phyloP scores from a whole-genome alignment of 2,329 filamentous ascomycete genomes.

The Ceratocystis lukuohia region DNA sequence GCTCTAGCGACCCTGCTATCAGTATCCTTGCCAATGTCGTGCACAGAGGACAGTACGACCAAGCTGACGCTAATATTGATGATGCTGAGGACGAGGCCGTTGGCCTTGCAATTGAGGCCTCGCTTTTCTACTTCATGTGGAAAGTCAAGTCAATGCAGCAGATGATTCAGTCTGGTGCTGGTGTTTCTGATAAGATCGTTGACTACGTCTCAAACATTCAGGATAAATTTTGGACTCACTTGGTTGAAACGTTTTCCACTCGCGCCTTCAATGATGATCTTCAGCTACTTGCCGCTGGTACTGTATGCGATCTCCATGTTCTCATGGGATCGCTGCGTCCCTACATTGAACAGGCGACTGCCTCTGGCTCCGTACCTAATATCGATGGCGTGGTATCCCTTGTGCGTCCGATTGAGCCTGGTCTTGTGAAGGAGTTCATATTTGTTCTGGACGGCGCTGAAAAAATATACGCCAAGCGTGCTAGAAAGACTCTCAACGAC shows the following conservation, averaged over 20 bases:
- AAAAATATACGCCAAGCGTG: slow-evolving; percentile 60
- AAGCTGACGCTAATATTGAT: slow-evolving; percentile 56
- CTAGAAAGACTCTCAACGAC: slow-evolving; percentile 47
- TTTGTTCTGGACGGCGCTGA: slow-evolving; percentile 68
- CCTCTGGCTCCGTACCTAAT: slow-evolving; percentile 26
- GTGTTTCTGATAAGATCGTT: slow-evolving; percentile 44
- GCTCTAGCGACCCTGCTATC: slow-evolving; percentile 42
- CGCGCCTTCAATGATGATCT: slow-evolving; percentile 62
- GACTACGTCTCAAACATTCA: slow-evolving; percentile 45
- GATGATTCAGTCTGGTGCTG: slow-evolving; percentile 41
- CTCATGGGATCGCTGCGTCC: slow-evolving; percentile 62
- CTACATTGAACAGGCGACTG: slow-evolving; percentile 30
- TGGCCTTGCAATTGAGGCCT: slow-evolving; percentile 58
- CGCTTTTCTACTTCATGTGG: slow-evolving; percentile 93
- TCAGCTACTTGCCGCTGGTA: slow-evolving; percentile 59
- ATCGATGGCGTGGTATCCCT: slow-evolving; percentile 38
- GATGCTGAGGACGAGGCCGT: slow-evolving; percentile 69
- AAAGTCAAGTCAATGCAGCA: slow-evolving; percentile 52
- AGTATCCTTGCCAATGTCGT: slow-evolving; percentile 60
- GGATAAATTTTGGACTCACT: slow-evolving; percentile 44
- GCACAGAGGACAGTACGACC: slow-evolving; percentile 56
- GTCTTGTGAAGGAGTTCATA: slow-evolving; percentile 53
- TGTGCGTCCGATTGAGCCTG: slow-evolving; percentile 53
- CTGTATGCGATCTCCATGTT: slow-evolving; percentile 68
- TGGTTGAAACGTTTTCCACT: slow-evolving; percentile 56